These are phyloP conservation scores for Botrytis hyacinthi DNA, from an alignment of 2,329 filamentous ascomycete species.

Conservation along the genomic window DNA sequence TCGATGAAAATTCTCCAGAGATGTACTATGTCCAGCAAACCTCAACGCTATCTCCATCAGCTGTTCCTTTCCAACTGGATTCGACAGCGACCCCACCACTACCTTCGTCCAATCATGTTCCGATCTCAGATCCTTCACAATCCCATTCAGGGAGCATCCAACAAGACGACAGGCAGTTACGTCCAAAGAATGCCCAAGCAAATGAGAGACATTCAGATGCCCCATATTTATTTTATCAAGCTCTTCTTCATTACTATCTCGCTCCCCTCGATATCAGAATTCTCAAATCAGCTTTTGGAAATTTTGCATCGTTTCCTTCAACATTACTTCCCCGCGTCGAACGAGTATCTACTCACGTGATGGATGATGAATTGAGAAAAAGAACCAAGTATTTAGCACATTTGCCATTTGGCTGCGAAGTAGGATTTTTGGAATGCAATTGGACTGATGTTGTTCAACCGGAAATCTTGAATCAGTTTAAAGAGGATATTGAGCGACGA, in stretches of 20 bases:
- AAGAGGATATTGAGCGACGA: conserved; percentile 59
- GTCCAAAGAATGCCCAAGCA: conserved; percentile 2
- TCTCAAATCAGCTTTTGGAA: conserved; percentile 66
- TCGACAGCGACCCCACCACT: background rate
- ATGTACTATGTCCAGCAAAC: conserved; percentile 52
- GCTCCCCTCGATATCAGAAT: conserved; percentile 73
- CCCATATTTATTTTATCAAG: conserved; percentile 70
- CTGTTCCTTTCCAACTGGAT: background rate
- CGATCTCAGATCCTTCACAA: conserved; percentile 1
- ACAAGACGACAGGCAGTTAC: conserved; percentile 10
- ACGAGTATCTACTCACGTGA: conserved; percentile 67
- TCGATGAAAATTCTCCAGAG: conserved; percentile 47
- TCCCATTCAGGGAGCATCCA: background rate
- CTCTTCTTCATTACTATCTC: conserved; percentile 68
- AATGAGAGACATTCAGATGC: conserved; percentile 33
- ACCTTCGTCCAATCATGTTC: background rate
- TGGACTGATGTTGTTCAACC: conserved; percentile 68
- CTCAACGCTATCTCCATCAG: conserved; percentile 5
- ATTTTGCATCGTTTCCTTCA: conserved; percentile 64
- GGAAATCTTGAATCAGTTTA: conserved; percentile 60
- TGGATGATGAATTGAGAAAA: conserved; percentile 69
- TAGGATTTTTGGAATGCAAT: conserved; percentile 71
- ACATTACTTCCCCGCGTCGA: conserved; percentile 70
- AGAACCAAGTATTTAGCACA: conserved; percentile 69
- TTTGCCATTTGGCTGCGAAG: conserved; percentile 69